Conservation (phyloP, 2,329 filamentous ascomycete species). For the Nemania sp. region DNA sequence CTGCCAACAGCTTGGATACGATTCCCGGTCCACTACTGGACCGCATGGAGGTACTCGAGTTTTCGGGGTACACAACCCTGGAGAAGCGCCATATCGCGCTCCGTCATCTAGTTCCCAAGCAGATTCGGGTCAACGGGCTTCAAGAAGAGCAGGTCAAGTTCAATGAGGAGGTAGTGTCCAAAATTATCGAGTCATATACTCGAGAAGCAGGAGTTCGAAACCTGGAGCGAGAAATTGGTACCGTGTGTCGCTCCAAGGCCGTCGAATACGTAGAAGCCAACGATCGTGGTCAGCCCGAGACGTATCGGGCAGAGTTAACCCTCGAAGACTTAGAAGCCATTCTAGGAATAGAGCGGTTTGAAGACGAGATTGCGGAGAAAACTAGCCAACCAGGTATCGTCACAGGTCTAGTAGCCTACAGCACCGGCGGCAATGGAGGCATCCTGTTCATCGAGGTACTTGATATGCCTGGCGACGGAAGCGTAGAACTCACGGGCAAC, state of each 20-base stretch:
- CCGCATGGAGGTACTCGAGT: slow-evolving; percentile 93
- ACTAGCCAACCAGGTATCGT: slow-evolving; percentile 85
- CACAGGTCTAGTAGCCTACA: slow-evolving; percentile 94
- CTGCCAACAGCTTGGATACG: slow-evolving; percentile 90
- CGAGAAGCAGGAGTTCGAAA: slow-evolving; percentile 95
- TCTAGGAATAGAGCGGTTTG: slow-evolving; percentile 88
- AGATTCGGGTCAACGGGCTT: slow-evolving; percentile 88
- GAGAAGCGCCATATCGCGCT: slow-evolving; percentile 96
- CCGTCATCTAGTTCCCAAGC: slow-evolving; percentile 93
- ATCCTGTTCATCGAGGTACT: slow-evolving; percentile 98
- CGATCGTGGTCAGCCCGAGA: slow-evolving; percentile 67
- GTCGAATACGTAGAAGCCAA: slow-evolving; percentile 92
- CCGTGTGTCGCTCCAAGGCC: slow-evolving; percentile 91
- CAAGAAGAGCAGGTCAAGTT: slow-evolving; percentile 74
- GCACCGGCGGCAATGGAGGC: slow-evolving; percentile 86
- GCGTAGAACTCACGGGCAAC: slow-evolving; percentile 93
- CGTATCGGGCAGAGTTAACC: slow-evolving; percentile 74
- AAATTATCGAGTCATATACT: slow-evolving; percentile 95
- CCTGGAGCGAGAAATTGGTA: slow-evolving; percentile 91
- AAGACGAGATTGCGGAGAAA: slow-evolving; percentile 93
- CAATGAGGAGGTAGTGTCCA: slow-evolving; percentile 82
- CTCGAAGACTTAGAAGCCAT: slow-evolving; percentile 86
- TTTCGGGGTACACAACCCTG: slow-evolving; percentile 93
- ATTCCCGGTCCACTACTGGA: slow-evolving; percentile 93
- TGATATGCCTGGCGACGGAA: slow-evolving; percentile 91